A percentile compares a stretch with the other conserved stretches of the same genome.
Evolutionary conservation across 2,329 filamentous ascomycete species (phyloP).

Genomic region (Xylaria hypoxylon): DNA sequence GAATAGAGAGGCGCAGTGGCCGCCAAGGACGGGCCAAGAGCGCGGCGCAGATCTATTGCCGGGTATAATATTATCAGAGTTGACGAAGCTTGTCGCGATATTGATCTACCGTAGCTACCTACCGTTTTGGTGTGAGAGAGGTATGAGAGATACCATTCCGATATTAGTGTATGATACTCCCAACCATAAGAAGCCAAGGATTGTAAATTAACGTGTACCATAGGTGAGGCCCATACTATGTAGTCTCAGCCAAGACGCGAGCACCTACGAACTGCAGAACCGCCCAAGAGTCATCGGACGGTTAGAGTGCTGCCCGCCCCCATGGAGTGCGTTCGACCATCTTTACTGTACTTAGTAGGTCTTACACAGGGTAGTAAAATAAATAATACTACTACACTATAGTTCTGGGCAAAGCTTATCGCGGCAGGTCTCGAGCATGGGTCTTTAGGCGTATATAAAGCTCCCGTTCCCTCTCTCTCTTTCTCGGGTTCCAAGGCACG

Average conservation of each 20-base stretch:
- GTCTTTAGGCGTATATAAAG: constrained; percentile 24
- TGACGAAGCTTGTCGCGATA: constrained; percentile 40
- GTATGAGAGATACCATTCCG: constrained; percentile 45
- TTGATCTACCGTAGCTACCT: constrained; percentile 51
- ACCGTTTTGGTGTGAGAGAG: constrained; percentile 46
- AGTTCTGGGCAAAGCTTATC: constrained; percentile 28
- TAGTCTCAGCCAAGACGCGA: constrained; percentile 22
- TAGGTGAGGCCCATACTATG: constrained; percentile 26
- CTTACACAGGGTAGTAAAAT: not conserved
- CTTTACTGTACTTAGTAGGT: too few species aligned
- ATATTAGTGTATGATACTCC: constrained; percentile 46
- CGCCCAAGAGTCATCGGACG: not conserved
- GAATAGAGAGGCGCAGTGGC: constrained; percentile 30
- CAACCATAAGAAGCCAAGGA: constrained; percentile 25
- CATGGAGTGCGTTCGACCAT: not conserved
- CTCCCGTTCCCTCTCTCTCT: constrained; percentile 1
- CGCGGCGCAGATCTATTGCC: constrained; percentile 38
- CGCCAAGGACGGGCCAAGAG: constrained; percentile 41
- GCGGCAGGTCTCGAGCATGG: constrained; percentile 29
- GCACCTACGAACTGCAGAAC: not conserved
- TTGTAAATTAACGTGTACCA: constrained; percentile 33
- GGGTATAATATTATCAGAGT: constrained; percentile 26
- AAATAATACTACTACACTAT: not conserved
- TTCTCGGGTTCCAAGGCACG: not conserved
- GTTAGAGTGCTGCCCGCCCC: not conserved